Conservation (phyloP, 768 basidiomycete species). For the Mrakia gelida region DNA sequence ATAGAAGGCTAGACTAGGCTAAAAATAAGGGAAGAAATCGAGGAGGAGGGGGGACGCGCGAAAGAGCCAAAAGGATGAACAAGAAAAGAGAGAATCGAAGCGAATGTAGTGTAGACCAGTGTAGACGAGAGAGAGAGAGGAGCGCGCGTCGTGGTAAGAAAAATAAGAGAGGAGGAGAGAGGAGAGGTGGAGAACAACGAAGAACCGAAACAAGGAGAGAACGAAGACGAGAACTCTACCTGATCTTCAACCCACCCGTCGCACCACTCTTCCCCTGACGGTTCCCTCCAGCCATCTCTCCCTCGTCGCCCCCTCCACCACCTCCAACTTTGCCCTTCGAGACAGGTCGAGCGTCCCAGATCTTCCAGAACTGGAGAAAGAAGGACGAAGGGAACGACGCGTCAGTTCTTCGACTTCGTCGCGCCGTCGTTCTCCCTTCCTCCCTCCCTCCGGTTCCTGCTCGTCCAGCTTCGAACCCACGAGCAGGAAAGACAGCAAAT, state of each 20-base stretch:
- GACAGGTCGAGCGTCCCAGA: constrained; percentile 44
- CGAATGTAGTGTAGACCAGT: too few relatives aligned
- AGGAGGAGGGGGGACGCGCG: not conserved
- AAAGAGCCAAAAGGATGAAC: not conserved
- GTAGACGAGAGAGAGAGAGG: too few relatives aligned
- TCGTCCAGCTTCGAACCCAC: too few relatives aligned
- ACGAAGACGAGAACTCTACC: not conserved
- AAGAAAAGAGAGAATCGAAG: not conserved
- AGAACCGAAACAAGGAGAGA: not conserved
- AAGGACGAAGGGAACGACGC: not conserved
- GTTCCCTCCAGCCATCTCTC: constrained; percentile 30
- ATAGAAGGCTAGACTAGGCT: not conserved
- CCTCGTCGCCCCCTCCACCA: constrained; percentile 39
- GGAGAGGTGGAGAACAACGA: not conserved
- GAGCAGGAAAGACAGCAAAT: too few relatives aligned
- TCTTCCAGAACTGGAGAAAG: constrained; percentile 62
- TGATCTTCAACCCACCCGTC: constrained; percentile 32
- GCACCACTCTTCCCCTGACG: constrained; percentile 24
- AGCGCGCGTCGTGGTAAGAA: not conserved
- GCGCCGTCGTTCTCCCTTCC: not conserved
- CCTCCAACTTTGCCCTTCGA: constrained; percentile 32
- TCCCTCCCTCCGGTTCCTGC: too few relatives aligned
- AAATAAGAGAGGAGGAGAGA: not conserved
- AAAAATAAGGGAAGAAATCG: not conserved
- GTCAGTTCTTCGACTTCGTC: not conserved